Conservation (phyloP, 1,284 basidiomycete species). For the Heterobasidion occidentale region DNA sequence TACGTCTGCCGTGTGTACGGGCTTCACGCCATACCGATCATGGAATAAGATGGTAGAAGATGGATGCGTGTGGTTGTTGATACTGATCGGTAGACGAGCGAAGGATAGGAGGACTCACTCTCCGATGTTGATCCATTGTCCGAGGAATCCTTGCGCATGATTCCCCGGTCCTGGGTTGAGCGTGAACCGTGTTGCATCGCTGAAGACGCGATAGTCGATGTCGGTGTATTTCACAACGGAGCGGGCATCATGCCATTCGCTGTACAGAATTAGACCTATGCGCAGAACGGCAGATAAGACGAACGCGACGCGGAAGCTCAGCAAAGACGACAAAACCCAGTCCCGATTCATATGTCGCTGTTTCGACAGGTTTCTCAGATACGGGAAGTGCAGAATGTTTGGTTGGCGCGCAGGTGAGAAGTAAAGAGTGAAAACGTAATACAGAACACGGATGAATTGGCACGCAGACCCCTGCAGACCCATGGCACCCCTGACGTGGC, state of each 20-base stretch:
- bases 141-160: constrained; percentile 57
- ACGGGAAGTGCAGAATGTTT: too few relatives aligned
- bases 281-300: constrained; percentile 52
- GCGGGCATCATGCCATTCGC: constrained; percentile 80
- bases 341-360: background rate
- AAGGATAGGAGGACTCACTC: constrained; percentile 39
- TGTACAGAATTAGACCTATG: constrained; percentile 70
- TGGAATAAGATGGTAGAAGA: background rate
- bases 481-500: background rate
- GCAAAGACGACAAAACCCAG: constrained; percentile 11
- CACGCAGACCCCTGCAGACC: background rate
- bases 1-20: constrained; percentile 94
- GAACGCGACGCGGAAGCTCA: constrained; percentile 48
- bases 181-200: constrained; percentile 78
- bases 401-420: background rate
- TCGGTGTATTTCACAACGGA: constrained; percentile 94
- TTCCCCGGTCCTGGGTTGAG: constrained; percentile 40
- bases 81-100: constrained; percentile 6
- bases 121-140: constrained; percentile 43
- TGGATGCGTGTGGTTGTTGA: background rate
- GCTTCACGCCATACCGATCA: constrained; percentile 29
- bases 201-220: constrained; percentile 94
- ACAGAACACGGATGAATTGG: background rate
- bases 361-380: background rate
- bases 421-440: background rate